These are phyloP conservation scores for Lepidopterella palustris DNA, from an alignment of 495 filamentous ascomycete genomes.

Conservation along the genomic window DNA sequence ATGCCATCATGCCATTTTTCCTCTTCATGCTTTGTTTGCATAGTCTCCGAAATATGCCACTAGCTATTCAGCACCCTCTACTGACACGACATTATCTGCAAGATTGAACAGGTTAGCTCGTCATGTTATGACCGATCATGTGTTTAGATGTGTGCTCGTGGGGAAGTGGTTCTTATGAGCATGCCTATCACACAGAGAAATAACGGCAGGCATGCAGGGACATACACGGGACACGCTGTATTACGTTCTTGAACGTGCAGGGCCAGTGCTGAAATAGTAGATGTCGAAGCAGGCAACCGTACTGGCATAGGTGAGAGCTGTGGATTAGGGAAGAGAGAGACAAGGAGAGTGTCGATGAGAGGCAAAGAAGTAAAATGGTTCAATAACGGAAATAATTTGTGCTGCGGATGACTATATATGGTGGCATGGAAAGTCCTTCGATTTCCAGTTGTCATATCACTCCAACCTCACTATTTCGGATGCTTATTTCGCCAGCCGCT, in stretches of 20 bases:
- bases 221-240: no score
- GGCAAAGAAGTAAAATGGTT: no score
- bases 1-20: conserved; percentile 11
- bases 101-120: conserved; percentile 16
- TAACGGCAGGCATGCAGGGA: no score
- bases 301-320: neutral
- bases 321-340: neutral
- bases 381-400: no score
- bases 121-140: neutral
- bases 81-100: conserved; percentile 37
- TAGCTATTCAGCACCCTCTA: conserved; percentile 35
- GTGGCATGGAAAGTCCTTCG: no score
- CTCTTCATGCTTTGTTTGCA: conserved; percentile 24
- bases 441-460: no score
- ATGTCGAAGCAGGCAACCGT: conserved; percentile 59
- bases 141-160: neutral
- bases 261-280: conserved; percentile 79
- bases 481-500: no score
- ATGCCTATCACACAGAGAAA: no score
- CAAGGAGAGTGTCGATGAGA: neutral
- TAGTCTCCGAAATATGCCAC: conserved; percentile 35
- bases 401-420: no score
- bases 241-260: no score
- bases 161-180: no score
- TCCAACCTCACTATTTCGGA: no score